Evolutionary conservation across 176 grass and related monocot genomes (phyloP), one percentile per base, ranked within the genome.

Genomic region (Aegilops sharonensis): DNA sequence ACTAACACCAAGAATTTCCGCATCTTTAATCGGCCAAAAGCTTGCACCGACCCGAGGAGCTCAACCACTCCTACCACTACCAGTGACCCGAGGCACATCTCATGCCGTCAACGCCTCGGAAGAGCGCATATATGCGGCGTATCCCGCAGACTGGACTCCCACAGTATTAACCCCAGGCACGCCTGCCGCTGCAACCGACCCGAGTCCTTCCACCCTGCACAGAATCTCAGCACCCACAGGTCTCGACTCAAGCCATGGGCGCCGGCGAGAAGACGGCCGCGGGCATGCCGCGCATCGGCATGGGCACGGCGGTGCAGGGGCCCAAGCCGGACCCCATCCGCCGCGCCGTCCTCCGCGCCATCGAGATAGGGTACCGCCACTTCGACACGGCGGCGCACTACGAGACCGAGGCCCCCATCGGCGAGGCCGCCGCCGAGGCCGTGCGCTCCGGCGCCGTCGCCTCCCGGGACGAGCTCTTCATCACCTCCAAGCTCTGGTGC

Each of bases 401-500:
- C 88, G 70, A 60, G 13, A 90, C 93, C 2, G 88, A 95, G 90
- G 75, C 0, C 42, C 88, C 93, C 68, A 82, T 95, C 64, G 90
- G 93, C 29, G 79, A 80, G 24, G 93, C 90, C 68, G 72, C 87
- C 29, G 79, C 88, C 40, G 90, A 90, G 30, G 88, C 93, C 64
- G 78, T 95, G 13, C 88, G 83, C 9, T 25, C 75, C 5, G 93
- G 90, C 12, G 11, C 20, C 45, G 18, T 95, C 88, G 75, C 52
- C 47, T 88, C 88, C 63, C 83, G 90, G 11, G 88, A 42, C 24
- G 93, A 92, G 8, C 79, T 92, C 83, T 95, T 92, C 88, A 12
- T 95, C 93, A 90, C 93, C n/a, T 90, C 93, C 90, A 92, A 95
- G 93, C 76, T 95, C 29, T 95, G 93, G 88, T 89, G 83, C 57